Evolutionary conservation across 1,284 basidiomycete genomes (phyloP), one percentile per base, ranked within the genome.

Genomic region (Dichomitus squalens): DNA sequence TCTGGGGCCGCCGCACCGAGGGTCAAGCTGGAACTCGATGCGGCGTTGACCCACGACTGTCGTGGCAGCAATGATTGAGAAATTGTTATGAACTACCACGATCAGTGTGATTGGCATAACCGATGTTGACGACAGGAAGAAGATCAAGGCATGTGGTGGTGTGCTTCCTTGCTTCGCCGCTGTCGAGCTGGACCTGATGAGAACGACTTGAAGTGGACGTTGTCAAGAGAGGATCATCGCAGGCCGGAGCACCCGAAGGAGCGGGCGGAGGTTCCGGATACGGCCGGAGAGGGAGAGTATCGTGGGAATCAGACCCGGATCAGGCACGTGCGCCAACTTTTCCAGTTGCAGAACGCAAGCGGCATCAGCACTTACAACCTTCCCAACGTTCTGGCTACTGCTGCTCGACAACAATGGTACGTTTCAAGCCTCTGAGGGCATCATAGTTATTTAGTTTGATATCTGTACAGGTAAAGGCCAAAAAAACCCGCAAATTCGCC

Each of bases 401-500:
- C 4, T 18, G 5, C 11, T 33, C n/a, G n/a, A 5, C 29, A 27
- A 31, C 7, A 25, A 53, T 38, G 48, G 52, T 54, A 12, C 38
- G 47, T 39, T 21, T 7, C 18, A 7, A 6, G n/a, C n/a, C 12
- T 31, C 4, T 4, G 4, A 47, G 11, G 18, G 3, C 1, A 4
- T 21, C 6, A 5, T 9, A 14, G 5, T n/a, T 21, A 29, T 20
- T 18, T 1, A 18, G 7, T 0, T 27, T 46, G 29, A 47, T n/a
- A 7, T 5, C 2, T 18, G 14, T 38, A 14, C 60, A 95, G 96
- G 93, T 88, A n/a, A 96, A 90, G 76, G 93, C 93, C 49, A 95
- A 94, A 73, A 95, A 94, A 74, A 96, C 95, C 1, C 85, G 95
- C 73, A 98, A 98, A 75, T 98, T 98, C 73, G 96, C 95, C 4